Percentiles rank a stretch among this genome's conserved stretches.
These are phyloP conservation scores for Myrica gale DNA, from an alignment of 306 rosid species.

Conservation along the genomic window DNA sequence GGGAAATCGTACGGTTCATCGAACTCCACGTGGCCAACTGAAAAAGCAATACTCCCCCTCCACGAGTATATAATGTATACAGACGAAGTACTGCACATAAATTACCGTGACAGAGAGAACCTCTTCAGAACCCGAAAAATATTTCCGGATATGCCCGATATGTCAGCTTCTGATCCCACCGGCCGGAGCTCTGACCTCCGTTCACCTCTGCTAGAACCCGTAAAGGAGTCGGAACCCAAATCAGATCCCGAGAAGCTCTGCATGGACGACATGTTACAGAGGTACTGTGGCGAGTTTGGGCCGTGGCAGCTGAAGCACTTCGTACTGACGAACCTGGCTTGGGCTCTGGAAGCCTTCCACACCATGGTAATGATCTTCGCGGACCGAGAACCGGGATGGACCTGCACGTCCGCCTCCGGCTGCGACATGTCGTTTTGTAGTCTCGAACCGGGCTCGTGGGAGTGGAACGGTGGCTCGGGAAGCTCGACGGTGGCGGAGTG, in stretches of 20 bases:
- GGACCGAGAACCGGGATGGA: slow-evolving; percentile 67
- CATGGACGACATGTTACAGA: slow-evolving; percentile 74
- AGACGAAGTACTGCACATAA: not conserved
- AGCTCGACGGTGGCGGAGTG: slow-evolving; percentile 65
- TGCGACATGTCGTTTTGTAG: slow-evolving; percentile 49
- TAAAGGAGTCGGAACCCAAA: not conserved
- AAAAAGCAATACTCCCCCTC: not conserved
- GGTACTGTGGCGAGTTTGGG: slow-evolving; percentile 84
- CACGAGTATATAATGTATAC: not conserved
- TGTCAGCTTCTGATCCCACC: not conserved
- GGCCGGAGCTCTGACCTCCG: slow-evolving; percentile 14
- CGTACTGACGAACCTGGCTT: slow-evolving; percentile 72
- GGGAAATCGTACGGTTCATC: no score
- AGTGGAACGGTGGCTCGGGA: slow-evolving; percentile 50
- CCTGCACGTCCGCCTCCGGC: slow-evolving; percentile 33
- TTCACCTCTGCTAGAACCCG: slow-evolving; percentile 37
- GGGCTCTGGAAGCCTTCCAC: slow-evolving; percentile 91
- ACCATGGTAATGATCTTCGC: slow-evolving; percentile 96
- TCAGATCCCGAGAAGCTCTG: slow-evolving; percentile 36
- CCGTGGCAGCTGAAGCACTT: slow-evolving; percentile 80
- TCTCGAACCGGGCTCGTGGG: slow-evolving; percentile 59
- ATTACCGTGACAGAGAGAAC: not conserved
- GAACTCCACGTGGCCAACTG: no score
- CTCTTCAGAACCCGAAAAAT: not conserved
- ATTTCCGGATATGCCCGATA: slow-evolving; percentile 19